Percentiles rank a stretch among this genome's conserved stretches.
Conservation (phyloP, 129 eudicot genomes). For the Chrysanthemum lavandulifolium region DNA sequence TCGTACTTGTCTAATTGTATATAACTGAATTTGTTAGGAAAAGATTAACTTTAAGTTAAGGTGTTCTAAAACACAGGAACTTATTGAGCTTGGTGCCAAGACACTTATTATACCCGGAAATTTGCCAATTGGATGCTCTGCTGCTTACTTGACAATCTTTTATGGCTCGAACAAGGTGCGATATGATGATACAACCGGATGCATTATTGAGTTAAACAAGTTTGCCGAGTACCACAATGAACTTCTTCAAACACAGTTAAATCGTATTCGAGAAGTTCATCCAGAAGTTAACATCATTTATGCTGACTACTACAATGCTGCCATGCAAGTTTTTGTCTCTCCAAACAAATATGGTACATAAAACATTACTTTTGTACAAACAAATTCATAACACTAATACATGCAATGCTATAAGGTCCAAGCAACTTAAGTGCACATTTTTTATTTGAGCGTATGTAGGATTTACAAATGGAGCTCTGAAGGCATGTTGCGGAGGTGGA, state of each 20-base stretch:
- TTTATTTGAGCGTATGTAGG: not conserved
- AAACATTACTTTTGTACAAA: not conserved
- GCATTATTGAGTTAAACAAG: conserved; percentile 47
- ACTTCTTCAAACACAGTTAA: conserved; percentile 42
- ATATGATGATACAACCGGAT: conserved; percentile 51
- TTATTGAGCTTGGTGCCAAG: conserved; percentile 62
- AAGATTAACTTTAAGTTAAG: not conserved
- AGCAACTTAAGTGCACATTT: not conserved
- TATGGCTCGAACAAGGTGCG: conserved; percentile 35
- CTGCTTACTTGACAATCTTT: conserved; percentile 52
- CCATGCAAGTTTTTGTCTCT: conserved; percentile 21
- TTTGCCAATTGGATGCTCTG: conserved; percentile 68
- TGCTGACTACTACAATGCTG: conserved; percentile 30
- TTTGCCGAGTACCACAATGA: conserved; percentile 61
- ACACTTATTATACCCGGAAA: conserved; percentile 68
- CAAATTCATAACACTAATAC: not conserved
- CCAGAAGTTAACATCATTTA: conserved; percentile 44
- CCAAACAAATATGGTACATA: conserved; percentile 28
- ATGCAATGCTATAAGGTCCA: not conserved
- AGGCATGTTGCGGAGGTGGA: conserved; percentile 27
- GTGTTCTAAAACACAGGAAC: conserved; percentile 26
- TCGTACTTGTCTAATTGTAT: not conserved
- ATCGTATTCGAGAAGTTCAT: conserved; percentile 35
- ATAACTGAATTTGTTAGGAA: not conserved
- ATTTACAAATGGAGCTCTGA: conserved; percentile 21